Base-by-base conservation (phyloP, 257 asterid species). In the Petunia axillaris region DNA sequence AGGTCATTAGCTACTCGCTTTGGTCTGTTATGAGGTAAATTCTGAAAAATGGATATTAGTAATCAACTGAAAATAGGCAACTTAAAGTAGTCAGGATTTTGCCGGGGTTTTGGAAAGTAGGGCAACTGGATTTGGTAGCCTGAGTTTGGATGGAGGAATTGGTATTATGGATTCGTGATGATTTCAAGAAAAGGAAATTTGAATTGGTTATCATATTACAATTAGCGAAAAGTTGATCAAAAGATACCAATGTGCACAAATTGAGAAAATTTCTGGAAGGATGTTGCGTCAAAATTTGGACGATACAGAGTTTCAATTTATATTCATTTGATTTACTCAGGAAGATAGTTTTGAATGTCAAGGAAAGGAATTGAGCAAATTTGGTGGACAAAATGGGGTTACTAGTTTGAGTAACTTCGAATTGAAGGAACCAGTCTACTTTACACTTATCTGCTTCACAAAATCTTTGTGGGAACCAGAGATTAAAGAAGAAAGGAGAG, bases 1-100 rank as follows among this genome's bases (percentile, higher is more conserved):
- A 66, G 37, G 53, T 40, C 75, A 40, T 40, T 66, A 14, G 75
- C 75, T 66, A 66, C 75, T 40, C 74, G 14, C 52, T 39, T 65
- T 40, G 52, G 7, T 41, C 15, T 66, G n/a, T 15, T 67, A 41
- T 25, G 37, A 7, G 75, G 11, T 16, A 54, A 41, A n/a, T 54
- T 15, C n/a, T 0, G 7, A 54, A 67, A 41, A 66, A 41, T 41
- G 54, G 14, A 15, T 50, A 7, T 37, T 38, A 41, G 54, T 41
- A 15, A 40, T 66, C 74, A 66, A 40, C 74, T 65, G 13, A 66
- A 38, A 40, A 41, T 66, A 66, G 53, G 15, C 53, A 65, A 4
- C 6, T 66, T 40, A 66, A 13, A 66, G 75, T 39, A 66, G 38
- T 41, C 36, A 66, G 54, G 53, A 66, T 66, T 14, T 66, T 66